phyloP scores from a whole-genome alignment of 1,139 yeast species.

The Taphrina betulina region DNA sequence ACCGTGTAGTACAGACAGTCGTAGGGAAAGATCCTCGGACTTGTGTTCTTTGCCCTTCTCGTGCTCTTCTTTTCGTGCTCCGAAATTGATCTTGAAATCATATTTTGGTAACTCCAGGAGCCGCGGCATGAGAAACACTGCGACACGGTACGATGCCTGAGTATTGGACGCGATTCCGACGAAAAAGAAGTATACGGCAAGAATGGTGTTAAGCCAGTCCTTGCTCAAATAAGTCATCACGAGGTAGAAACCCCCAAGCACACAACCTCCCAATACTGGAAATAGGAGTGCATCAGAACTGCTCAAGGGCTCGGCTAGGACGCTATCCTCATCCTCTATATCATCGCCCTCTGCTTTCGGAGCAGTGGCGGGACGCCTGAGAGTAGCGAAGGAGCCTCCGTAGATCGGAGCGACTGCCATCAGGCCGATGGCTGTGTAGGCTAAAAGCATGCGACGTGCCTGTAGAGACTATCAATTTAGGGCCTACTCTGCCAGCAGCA shows the following conservation, averaged over 20 bases:
- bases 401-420: conserved; percentile 46
- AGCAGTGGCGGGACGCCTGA: conserved; percentile 52
- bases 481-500: no score
- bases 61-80: no score
- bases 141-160: conserved; percentile 39
- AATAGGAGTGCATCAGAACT: conserved; percentile 47
- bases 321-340: conserved; percentile 47
- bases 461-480: no score
- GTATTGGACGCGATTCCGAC: conserved; percentile 34
- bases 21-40: neutral
- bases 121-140: conserved; percentile 22
- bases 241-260: conserved; percentile 1
- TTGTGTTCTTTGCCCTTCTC: conserved; percentile 38
- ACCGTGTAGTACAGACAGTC: neutral
- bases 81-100: neutral
- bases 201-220: conserved; percentile 6
- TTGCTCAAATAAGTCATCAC: conserved; percentile 3
- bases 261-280: conserved; percentile 19
- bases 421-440: conserved; percentile 38
- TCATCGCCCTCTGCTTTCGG: conserved; percentile 47
- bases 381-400: conserved; percentile 49
- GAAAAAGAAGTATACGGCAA: neutral
- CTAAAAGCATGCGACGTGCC: conserved; percentile 34
- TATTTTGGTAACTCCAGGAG: conserved; percentile 45
- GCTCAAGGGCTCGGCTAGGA: conserved; percentile 41